phyloP scores from a whole-genome alignment of 2,329 filamentous ascomycete species.

The Phyllosticta capitalensis region DNA sequence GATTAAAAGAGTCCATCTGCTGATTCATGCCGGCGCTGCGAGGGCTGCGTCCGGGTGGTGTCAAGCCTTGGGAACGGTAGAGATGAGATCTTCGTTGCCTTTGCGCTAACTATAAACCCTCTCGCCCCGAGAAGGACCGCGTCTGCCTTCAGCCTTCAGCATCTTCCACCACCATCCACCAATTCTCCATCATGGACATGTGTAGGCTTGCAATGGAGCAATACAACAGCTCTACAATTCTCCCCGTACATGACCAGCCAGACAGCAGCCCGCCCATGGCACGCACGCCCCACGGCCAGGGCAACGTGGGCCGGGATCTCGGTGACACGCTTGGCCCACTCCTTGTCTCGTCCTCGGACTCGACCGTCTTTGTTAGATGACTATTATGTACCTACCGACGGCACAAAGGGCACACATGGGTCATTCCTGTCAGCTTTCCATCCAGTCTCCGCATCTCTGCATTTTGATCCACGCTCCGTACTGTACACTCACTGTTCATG shows the following conservation, averaged over 20 bases:
- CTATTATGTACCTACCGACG: too few species aligned
- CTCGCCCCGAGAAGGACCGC: background rate
- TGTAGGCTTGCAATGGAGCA: too few species aligned
- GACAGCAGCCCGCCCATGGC: background rate
- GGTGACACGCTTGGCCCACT: background rate
- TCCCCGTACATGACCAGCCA: too few species aligned
- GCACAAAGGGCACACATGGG: too few species aligned
- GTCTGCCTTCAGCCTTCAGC: background rate
- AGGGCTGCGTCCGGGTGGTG: conserved; percentile 10
- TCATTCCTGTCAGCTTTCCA: too few species aligned
- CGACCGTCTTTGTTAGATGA: background rate
- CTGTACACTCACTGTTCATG: too few species aligned
- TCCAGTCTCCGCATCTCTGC: too few species aligned
- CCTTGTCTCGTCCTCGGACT: background rate
- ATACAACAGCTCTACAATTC: too few species aligned
- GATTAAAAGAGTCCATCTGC: conserved; percentile 12
- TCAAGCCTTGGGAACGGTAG: conserved; percentile 6
- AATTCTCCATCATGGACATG: background rate
- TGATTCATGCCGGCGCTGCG: conserved; percentile 9
- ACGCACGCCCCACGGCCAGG: background rate
- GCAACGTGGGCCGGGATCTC: background rate
- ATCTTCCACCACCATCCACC: background rate
- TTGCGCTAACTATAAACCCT: background rate
- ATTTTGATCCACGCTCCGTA: too few species aligned
- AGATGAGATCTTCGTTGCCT: conserved; percentile 8